These are phyloP conservation scores for Pleurotus tuber-regium DNA, from an alignment of 768 basidiomycete genomes.

Conservation along the genomic window DNA sequence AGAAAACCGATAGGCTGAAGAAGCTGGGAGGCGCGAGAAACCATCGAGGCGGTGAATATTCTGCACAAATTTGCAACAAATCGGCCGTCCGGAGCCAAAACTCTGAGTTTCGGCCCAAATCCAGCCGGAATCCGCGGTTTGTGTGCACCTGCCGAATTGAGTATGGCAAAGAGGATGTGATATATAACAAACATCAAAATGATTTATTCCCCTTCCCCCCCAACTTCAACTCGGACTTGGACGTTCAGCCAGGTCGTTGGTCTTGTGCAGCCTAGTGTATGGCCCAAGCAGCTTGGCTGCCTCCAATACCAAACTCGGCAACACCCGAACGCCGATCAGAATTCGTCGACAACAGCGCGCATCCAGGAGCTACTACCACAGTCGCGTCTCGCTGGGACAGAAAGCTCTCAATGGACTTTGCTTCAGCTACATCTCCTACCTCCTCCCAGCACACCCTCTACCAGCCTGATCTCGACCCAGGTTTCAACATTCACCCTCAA, in stretches of 20 bases:
- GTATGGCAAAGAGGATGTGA: constrained; percentile 18
- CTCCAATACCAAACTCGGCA: constrained; percentile 35
- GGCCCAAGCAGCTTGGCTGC: constrained; percentile 38
- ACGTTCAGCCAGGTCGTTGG: background rate
- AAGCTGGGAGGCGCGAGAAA: constrained; percentile 30
- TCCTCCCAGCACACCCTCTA: constrained; percentile 46
- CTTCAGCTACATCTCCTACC: constrained; percentile 23
- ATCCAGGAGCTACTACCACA: constrained; percentile 26
- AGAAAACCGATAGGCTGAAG: constrained; percentile 37
- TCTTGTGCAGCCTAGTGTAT: constrained; percentile 18
- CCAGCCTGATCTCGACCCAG: constrained; percentile 56
- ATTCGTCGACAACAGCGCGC: constrained; percentile 34
- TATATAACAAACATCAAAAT: constrained; percentile 11
- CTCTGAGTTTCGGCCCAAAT: constrained; percentile 20
- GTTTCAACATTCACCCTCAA: constrained; percentile 44
- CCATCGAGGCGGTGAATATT: constrained; percentile 18
- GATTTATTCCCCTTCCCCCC: background rate
- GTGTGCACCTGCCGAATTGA: constrained; percentile 21
- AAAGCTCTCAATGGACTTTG: constrained; percentile 58
- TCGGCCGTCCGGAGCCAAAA: constrained; percentile 22
- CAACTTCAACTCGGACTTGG: background rate
- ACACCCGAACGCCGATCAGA: constrained; percentile 60
- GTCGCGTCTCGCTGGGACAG: constrained; percentile 40
- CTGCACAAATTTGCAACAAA: constrained; percentile 14
- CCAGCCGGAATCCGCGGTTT: constrained; percentile 26